A percentile compares a stretch with the other conserved stretches of the same genome.
These are phyloP conservation scores for Heterobasidion occidentale DNA, from an alignment of 1,284 basidiomycete genomes.

Conservation along the genomic window DNA sequence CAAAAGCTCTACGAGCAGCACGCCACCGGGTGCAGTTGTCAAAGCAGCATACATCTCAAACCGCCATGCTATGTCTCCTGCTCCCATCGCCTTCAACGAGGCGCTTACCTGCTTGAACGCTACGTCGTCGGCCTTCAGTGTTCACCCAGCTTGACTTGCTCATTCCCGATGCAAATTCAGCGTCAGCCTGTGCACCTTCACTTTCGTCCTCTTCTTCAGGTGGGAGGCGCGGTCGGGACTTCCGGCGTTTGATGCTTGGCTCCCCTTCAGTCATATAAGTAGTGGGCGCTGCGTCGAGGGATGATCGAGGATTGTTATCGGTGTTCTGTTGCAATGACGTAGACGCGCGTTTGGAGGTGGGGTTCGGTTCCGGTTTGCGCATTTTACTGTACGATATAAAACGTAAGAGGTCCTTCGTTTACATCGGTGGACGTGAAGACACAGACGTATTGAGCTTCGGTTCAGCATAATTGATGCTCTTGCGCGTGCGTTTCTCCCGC, in stretches of 20 bases:
- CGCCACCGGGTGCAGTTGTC: not conserved
- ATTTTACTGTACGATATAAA: constrained; percentile 59
- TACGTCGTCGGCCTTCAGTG: constrained; percentile 48
- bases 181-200: constrained; percentile 60
- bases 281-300: constrained; percentile 8
- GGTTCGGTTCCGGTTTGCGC: constrained; percentile 69
- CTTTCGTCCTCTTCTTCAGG: constrained; percentile 49
- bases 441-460: constrained; percentile 85
- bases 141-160: constrained; percentile 38
- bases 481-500: constrained; percentile 66
- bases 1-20: not conserved
- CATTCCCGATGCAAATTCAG: constrained; percentile 38
- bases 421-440: not conserved
- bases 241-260: constrained; percentile 37
- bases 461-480: constrained; percentile 84
- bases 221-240: constrained; percentile 36
- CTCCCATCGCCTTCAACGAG: constrained; percentile 26
- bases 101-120: constrained; percentile 18
- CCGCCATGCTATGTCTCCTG: constrained; percentile 30
- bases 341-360: constrained; percentile 25
- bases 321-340: constrained; percentile 24
- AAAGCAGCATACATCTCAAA: constrained; percentile 11
- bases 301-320: constrained; percentile 17
- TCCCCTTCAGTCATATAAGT: constrained; percentile 5
- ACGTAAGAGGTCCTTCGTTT: constrained; percentile 4